These are phyloP conservation scores for Chaetomium sp. DNA, from an alignment of 2,329 filamentous ascomycete genomes.

Conservation along the genomic window DNA sequence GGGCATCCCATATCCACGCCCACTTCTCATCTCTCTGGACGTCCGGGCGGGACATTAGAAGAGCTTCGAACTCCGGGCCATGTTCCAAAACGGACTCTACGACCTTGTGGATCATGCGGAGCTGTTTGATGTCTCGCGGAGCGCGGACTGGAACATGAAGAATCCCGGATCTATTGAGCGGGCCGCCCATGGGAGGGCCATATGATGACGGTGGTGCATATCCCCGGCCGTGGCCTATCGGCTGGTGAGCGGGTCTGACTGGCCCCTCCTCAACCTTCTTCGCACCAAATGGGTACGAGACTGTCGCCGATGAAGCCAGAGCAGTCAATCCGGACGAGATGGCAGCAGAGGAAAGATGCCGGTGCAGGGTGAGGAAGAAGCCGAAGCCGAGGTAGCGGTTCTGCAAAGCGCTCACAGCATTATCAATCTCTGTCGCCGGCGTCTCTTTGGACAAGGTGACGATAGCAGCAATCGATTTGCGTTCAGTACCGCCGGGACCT, in stretches of 20 bases:
- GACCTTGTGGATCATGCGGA: constrained; percentile 85
- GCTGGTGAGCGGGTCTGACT: constrained; percentile 41
- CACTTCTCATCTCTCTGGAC: constrained; percentile 87
- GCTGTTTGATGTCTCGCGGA: constrained; percentile 74
- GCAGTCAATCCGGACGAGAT: constrained; percentile 43
- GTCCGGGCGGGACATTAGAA: constrained; percentile 83
- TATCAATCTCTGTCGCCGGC: constrained; percentile 79
- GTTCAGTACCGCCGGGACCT: constrained; percentile 58
- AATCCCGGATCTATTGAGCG: constrained; percentile 50
- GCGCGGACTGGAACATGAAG: constrained; percentile 72
- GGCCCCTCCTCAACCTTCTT: constrained; percentile 58
- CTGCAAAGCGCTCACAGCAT: constrained; percentile 74
- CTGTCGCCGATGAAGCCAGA: constrained; percentile 49
- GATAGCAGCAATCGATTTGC: constrained; percentile 75
- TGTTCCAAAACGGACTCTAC: constrained; percentile 78
- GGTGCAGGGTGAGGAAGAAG: constrained; percentile 76
- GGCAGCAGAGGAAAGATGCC: constrained; percentile 81
- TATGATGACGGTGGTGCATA: constrained; percentile 81
- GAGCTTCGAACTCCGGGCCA: constrained; percentile 85
- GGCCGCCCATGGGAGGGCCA: constrained; percentile 45
- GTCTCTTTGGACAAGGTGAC: constrained; percentile 81
- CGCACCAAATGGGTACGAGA: constrained; percentile 75
- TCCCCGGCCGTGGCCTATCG: constrained; percentile 54
- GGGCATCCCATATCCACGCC: constrained; percentile 90
- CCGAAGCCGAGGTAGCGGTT: constrained; percentile 85